These are phyloP conservation scores for Scheffersomyces coipomensis DNA, from an alignment of 805 yeast genomes.

Conservation along the genomic window DNA sequence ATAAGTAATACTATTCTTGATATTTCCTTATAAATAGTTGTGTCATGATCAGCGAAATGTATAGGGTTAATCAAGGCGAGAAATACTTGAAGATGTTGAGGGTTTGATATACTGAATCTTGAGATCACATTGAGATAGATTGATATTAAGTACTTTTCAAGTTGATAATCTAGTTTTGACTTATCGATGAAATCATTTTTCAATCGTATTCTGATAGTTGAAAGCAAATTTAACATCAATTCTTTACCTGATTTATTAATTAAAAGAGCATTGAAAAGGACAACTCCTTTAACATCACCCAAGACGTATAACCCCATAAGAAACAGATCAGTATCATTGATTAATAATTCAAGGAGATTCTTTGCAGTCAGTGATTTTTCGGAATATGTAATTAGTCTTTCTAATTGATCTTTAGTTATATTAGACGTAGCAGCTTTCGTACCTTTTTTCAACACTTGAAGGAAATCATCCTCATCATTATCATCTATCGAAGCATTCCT, in stretches of 20 bases:
- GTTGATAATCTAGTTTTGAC: too few relatives aligned
- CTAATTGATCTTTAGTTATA: not conserved
- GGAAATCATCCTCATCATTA: not conserved
- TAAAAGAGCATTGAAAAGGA: slow-evolving; percentile 5
- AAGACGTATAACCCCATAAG: slow-evolving; percentile 11
- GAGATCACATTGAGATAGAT: slow-evolving; percentile 3
- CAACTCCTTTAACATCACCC: slow-evolving; percentile 12
- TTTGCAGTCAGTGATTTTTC: slow-evolving; percentile 7
- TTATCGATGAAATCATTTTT: not conserved
- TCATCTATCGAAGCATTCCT: not conserved
- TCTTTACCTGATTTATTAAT: not conserved
- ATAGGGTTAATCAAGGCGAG: slow-evolving; percentile 16
- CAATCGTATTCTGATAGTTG: not conserved
- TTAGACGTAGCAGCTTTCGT: not conserved
- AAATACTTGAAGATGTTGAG: slow-evolving; percentile 19
- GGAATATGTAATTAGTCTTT: slow-evolving; percentile 8
- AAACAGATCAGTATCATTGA: slow-evolving; percentile 14
- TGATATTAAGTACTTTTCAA: not conserved
- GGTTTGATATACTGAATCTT: slow-evolving; percentile 14
- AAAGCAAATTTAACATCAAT: not conserved
- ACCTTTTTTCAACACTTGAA: not conserved
- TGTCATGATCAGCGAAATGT: not conserved
- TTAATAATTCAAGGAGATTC: slow-evolving; percentile 13
- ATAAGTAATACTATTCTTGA: slow-evolving; percentile 18
- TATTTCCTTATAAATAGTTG: slow-evolving; percentile 9